phyloP scores from a whole-genome alignment of 2,329 filamentous ascomycete genomes.

The Sporothrix curviconia region DNA sequence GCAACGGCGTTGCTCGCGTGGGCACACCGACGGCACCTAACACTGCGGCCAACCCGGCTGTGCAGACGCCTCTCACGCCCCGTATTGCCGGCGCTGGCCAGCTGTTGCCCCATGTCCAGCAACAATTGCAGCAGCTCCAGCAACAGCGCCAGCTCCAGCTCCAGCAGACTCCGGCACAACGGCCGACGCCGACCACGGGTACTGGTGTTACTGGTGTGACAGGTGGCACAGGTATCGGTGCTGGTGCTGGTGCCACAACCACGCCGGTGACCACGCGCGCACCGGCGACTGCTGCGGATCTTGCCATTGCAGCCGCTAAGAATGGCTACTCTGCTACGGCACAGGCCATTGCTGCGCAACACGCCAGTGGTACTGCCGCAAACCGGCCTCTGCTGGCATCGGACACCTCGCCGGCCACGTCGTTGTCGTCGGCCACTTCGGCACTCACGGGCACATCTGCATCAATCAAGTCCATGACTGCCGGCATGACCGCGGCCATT shows the following conservation, averaged over 20 bases:
- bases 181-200: background rate
- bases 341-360: background rate
- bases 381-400: background rate
- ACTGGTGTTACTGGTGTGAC: background rate
- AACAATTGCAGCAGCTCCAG: slow-evolving; percentile 3
- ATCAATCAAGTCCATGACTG: background rate
- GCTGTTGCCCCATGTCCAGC: background rate
- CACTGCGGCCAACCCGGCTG: background rate
- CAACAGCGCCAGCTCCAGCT: background rate
- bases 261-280: background rate
- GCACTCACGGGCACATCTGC: background rate
- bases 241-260: background rate
- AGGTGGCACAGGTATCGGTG: background rate
- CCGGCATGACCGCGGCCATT: slow-evolving; percentile 8
- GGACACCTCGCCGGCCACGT: background rate
- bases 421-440: background rate
- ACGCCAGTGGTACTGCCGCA: background rate
- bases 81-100: background rate
- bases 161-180: background rate
- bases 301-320: background rate
- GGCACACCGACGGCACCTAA: background rate
- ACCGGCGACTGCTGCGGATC: background rate
- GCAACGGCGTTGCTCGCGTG: background rate
- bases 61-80: too few species aligned
- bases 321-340: background rate